Base-by-base conservation (phyloP, 1,139 yeast genomes). In the Candida freyschussii region DNA sequence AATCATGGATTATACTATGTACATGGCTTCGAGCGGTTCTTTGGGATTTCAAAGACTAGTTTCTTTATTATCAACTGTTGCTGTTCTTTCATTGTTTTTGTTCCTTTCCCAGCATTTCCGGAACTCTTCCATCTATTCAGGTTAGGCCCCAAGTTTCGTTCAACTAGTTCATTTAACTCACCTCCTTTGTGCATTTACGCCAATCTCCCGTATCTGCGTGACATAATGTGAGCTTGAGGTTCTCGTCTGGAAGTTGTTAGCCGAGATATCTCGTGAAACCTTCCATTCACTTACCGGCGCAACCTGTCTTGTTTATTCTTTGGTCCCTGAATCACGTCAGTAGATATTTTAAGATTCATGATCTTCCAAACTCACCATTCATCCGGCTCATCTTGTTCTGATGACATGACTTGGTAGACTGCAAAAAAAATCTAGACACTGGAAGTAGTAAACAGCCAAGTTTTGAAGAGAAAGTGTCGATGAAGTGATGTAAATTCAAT, bases 191-290 rank as follows among this genome's bases (percentile, higher is more conserved):
- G 46, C 94, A 82, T 52, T 75, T 62, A 42, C 93, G 62, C 94
- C 93, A 82, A 54, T 82, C 93, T 4, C 80, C 78, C 0, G 76
- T 79, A 44, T 82, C 91, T 7, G 89, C 87, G 52, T 80, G 89
- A 44, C 94, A 82, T 19, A 82, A 56, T 44, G 78, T 86, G 17
- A 82, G 59, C 21, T 69, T 72, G 44, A 78, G 55, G 49, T 82
- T 82, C 52, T 82, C 83, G 26, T 70, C 76, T 43, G 13, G 19
- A 14, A 12, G 8, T 26, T 20, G 36, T 34, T 22, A 38, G 39
- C n/a, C n/a, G n/a, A n/a, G n/a, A n/a, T n/a, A n/a, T n/a, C n/a
- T n/a, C n/a, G n/a, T n/a, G n/a, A n/a, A n/a, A n/a, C n/a, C n/a
- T n/a, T n/a, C n/a, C n/a, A n/a, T n/a, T 8, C 16, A 57, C 64